phyloP scores from a whole-genome alignment of 2,329 filamentous ascomycete species.

The Colletotrichum sp. region DNA sequence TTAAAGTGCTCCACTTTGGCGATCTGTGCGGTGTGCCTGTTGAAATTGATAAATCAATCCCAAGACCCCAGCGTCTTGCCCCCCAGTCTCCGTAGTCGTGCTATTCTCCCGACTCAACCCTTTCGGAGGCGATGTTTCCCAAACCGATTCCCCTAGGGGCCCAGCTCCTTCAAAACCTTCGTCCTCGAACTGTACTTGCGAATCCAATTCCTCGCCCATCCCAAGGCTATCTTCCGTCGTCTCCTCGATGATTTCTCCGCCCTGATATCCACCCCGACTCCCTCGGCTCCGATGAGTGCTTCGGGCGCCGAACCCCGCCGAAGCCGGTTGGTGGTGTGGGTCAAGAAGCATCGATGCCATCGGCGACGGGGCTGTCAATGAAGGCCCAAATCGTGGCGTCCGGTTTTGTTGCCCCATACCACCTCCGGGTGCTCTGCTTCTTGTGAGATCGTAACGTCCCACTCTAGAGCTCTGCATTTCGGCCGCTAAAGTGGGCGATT shows the following conservation, averaged over 20 bases:
- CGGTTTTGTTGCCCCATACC: constrained; percentile 37
- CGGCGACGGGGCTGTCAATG: constrained; percentile 61
- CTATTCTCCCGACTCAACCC: constrained; percentile 59
- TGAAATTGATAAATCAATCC: constrained; percentile 64
- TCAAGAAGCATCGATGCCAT: constrained; percentile 78
- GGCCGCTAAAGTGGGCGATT: constrained; percentile 62
- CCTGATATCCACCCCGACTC: constrained; percentile 49
- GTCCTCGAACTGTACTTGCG: constrained; percentile 65
- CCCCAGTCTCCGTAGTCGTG: constrained; percentile 45
- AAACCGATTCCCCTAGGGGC: constrained; percentile 62
- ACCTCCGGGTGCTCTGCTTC: constrained; percentile 42
- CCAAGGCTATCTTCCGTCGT: constrained; percentile 51
- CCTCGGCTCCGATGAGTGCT: constrained; percentile 53
- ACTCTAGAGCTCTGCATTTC: constrained; percentile 60
- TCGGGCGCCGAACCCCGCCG: constrained; percentile 47
- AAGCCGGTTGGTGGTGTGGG: constrained; percentile 73
- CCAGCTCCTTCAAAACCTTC: constrained; percentile 56
- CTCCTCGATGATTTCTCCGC: constrained; percentile 62
- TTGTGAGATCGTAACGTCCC: constrained; percentile 49
- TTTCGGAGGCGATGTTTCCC: constrained; percentile 61
- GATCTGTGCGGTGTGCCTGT: constrained; percentile 58
- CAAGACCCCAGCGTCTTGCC: constrained; percentile 59
- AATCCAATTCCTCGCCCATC: constrained; percentile 40
- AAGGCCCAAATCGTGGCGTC: constrained; percentile 49
- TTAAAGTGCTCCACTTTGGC: constrained; percentile 37